Conservation (phyloP, 179 eudicot species). For the Spinacia oleracea region DNA sequence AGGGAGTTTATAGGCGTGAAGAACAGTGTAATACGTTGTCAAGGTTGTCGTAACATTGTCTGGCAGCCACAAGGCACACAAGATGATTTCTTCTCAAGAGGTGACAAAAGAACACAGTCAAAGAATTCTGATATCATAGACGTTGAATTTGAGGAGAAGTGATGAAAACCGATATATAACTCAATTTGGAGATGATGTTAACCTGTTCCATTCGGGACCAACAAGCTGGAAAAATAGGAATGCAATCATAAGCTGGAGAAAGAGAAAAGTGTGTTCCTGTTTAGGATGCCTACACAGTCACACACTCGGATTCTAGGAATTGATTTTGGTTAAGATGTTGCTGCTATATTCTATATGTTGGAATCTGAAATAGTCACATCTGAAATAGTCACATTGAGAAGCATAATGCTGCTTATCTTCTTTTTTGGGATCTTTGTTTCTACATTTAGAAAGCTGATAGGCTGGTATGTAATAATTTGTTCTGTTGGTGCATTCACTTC, state of each 20-base stretch:
- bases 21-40: constrained; percentile 63
- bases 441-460: constrained; percentile 2
- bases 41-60: constrained; percentile 72
- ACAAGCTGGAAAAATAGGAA: background rate
- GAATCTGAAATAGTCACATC: background rate
- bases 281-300: constrained; percentile 7
- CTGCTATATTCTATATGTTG: constrained; percentile 1
- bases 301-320: no score
- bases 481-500: background rate
- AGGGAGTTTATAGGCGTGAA: constrained; percentile 71
- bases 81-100: constrained; percentile 63
- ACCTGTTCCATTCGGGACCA: background rate
- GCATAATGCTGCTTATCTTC: constrained; percentile 3
- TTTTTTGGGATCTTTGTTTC: background rate
- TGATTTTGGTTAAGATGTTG: constrained; percentile 12
- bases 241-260: constrained; percentile 16
- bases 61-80: constrained; percentile 92
- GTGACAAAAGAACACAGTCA: constrained; percentile 45
- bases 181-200: background rate
- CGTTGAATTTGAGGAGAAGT: constrained; percentile 83
- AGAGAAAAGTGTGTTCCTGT: background rate
- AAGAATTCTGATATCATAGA: constrained; percentile 73
- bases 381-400: constrained; percentile 1
- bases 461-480: constrained; percentile 11
- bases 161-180: constrained; percentile 8